Evolutionary conservation across 2,329 filamentous ascomycete species (phyloP).

Genomic region (Colletotrichum agaves): DNA sequence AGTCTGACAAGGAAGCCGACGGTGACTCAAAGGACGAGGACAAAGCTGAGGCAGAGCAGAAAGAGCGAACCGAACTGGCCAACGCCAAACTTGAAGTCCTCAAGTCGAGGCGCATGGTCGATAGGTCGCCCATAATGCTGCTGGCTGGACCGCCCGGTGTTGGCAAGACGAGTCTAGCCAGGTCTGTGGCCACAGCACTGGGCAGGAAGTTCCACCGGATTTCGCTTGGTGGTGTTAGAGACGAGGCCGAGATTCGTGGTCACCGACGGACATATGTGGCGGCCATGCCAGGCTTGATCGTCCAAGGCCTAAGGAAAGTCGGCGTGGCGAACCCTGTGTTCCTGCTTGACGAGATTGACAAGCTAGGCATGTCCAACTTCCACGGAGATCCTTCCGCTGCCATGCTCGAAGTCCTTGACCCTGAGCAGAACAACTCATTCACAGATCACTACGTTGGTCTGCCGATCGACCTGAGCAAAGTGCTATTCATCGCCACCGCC

Average conservation of each 20-base stretch:
- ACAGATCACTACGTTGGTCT: slow-evolving; percentile 97
- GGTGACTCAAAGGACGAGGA: slow-evolving; percentile 50
- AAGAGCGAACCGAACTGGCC: slow-evolving; percentile 51
- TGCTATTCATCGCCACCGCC: slow-evolving; percentile 96
- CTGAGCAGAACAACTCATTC: slow-evolving; percentile 95
- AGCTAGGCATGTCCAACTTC: slow-evolving; percentile 89
- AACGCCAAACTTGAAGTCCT: slow-evolving; percentile 78
- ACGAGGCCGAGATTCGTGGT: slow-evolving; percentile 96
- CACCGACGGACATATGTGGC: slow-evolving; percentile 97
- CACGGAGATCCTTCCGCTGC: slow-evolving; percentile 96
- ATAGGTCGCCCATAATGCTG: slow-evolving; percentile 95
- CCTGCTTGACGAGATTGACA: slow-evolving; percentile 97
- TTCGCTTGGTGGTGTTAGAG: slow-evolving; percentile 92
- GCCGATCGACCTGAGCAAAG: slow-evolving; percentile 94
- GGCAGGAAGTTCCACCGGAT: slow-evolving; percentile 97
- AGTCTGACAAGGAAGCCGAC: slow-evolving; percentile 42
- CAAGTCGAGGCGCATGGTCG: slow-evolving; percentile 84
- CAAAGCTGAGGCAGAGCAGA: slow-evolving; percentile 36
- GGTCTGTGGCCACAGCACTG: slow-evolving; percentile 90
- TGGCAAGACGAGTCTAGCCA: slow-evolving; percentile 94
- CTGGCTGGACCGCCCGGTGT: slow-evolving; percentile 93
- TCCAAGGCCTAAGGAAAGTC: slow-evolving; percentile 93
- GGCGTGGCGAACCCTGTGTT: slow-evolving; percentile 96
- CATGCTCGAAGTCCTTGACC: slow-evolving; percentile 97
- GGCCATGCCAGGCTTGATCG: slow-evolving; percentile 97